These are phyloP conservation scores for Austroboletus olivaceoglutinosus DNA, from an alignment of 1,284 basidiomycete genomes.

Conservation along the genomic window DNA sequence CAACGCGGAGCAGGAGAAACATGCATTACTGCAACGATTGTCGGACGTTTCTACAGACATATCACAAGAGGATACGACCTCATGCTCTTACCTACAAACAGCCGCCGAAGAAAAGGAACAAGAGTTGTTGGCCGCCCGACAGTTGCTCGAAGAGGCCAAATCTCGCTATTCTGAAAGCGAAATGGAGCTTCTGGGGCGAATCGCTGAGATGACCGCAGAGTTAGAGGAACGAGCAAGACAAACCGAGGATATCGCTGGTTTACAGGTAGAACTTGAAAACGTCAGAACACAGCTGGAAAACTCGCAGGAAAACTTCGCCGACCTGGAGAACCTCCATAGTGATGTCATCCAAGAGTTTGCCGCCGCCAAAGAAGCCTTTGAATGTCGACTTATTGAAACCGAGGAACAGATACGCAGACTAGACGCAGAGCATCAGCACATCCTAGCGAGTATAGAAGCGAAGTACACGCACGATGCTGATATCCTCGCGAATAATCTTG, in stretches of 20 bases:
- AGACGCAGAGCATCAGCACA: conserved; percentile 18
- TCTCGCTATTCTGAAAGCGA: conserved; percentile 14
- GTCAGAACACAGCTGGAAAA: conserved; percentile 15
- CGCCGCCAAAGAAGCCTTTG: conserved; percentile 19
- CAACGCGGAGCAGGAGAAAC: conserved; percentile 10
- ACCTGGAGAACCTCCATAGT: conserved; percentile 24
- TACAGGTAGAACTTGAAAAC: conserved; percentile 22
- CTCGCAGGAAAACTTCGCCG: conserved; percentile 24
- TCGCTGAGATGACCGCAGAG: conserved; percentile 20
- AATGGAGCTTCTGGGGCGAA: conserved; percentile 19
- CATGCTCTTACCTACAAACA: conserved; percentile 13
- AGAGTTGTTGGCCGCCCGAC: conserved; percentile 17
- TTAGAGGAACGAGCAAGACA: conserved; percentile 12
- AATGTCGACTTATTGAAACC: conserved; percentile 18
- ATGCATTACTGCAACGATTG: conserved; percentile 7
- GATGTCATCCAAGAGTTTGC: conserved; percentile 22
- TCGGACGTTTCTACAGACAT: conserved; percentile 1
- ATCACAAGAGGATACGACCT: conserved; percentile 23
- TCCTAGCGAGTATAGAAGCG: conserved; percentile 19
- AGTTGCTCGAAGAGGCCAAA: conserved; percentile 20
- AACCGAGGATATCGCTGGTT: conserved; percentile 9
- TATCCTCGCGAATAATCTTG: conserved; percentile 20
- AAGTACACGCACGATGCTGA: conserved; percentile 18
- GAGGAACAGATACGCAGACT: conserved; percentile 25
- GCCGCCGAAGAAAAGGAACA: conserved; percentile 12